A percentile compares a stretch with the other conserved stretches of the same genome.
These are phyloP conservation scores for Russula foetens DNA, from an alignment of 768 basidiomycete genomes.

Conservation along the genomic window DNA sequence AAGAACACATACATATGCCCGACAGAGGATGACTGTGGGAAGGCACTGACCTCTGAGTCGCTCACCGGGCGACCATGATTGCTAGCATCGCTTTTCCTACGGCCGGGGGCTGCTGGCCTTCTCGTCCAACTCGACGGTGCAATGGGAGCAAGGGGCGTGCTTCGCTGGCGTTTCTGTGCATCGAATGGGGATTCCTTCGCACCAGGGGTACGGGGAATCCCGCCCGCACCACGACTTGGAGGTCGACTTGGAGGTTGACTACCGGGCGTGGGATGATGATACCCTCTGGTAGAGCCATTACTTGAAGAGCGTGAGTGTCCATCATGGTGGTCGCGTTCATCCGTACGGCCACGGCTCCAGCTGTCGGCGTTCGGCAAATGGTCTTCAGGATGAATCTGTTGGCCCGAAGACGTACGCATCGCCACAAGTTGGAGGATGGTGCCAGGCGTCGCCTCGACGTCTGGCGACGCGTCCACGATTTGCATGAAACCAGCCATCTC, in stretches of 20 bases:
- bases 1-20: background rate
- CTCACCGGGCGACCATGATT: conserved; percentile 41
- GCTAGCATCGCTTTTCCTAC: conserved; percentile 72
- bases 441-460: conserved; percentile 60
- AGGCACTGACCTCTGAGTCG: conserved; percentile 59
- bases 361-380: conserved; percentile 20
- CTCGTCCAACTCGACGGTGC: conserved; percentile 75
- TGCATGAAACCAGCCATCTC: conserved; percentile 55
- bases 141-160: conserved; percentile 48
- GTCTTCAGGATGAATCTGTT: conserved; percentile 14
- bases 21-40: background rate
- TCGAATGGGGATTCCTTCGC: conserved; percentile 56
- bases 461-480: conserved; percentile 51
- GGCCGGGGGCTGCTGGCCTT: conserved; percentile 55
- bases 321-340: conserved; percentile 24
- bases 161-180: conserved; percentile 57
- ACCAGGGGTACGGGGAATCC: conserved; percentile 45
- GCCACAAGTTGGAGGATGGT: conserved; percentile 59
- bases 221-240: conserved; percentile 41
- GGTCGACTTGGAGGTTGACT: conserved; percentile 39
- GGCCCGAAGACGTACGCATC: conserved; percentile 21
- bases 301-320: conserved; percentile 49
- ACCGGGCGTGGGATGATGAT: conserved; percentile 26
- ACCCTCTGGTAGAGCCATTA: conserved; percentile 38
- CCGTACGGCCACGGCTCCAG: conserved; percentile 36